Base-by-base conservation (phyloP, 345 rosid genomes). In the Sapria himalayana region DNA sequence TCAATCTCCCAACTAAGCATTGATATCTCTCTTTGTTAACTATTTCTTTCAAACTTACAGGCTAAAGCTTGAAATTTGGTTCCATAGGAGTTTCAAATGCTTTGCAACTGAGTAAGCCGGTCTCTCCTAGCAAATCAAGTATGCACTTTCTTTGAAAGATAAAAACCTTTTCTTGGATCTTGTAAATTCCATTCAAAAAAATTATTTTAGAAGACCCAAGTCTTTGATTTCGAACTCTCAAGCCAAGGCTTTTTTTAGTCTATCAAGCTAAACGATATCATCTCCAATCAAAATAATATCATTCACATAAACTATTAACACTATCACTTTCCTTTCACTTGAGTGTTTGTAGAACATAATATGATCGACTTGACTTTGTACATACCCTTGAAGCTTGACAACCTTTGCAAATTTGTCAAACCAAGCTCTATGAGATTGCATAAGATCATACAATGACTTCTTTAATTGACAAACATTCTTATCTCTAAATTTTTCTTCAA, bases 211-310 rank as follows among this genome's bases (percentile, higher is more conserved):
- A n/a, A n/a, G n/a, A n/a, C n/a, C n/a, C n/a, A n/a, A n/a, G n/a
- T n/a, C n/a, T n/a, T n/a, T n/a, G n/a, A n/a, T n/a, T n/a, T n/a
- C n/a, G n/a, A n/a, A n/a, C n/a, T n/a, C n/a, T n/a, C n/a, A n/a
- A n/a, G n/a, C n/a, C n/a, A n/a, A n/a, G n/a, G n/a, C 36, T 15
- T 12, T 33, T 33, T 33, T 33, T 33, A 33, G 36, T 33, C 36
- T 33, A 5, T 33, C 36, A 33, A 33, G 36, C 14, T n/a, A n/a
- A n/a, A n/a, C n/a, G n/a, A n/a, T n/a, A n/a, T n/a, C n/a, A n/a
- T n/a, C n/a, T 33, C 36, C 4, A 33, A 4, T 9, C 36, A 33
- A 4, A 33, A 4, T 3, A 33, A n/a, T n/a, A n/a, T n/a, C n/a
- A n/a, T n/a, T n/a, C n/a, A n/a, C n/a, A n/a, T n/a, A n/a, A n/a